phyloP scores from a whole-genome alignment of 2,329 filamentous ascomycete species.

The Botrytis pseudocinerea region DNA sequence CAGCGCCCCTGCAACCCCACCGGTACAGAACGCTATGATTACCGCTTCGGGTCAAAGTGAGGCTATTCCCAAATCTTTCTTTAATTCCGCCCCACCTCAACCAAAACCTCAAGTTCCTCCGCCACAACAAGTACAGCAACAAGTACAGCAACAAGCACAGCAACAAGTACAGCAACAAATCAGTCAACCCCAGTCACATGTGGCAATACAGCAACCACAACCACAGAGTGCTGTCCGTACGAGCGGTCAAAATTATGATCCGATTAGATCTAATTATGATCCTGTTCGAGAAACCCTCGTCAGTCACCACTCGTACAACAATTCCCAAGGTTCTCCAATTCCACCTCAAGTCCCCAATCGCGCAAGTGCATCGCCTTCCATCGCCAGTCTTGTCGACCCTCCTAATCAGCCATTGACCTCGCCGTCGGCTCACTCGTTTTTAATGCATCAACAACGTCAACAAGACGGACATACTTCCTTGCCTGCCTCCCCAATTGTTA shows the following conservation, averaged over 20 bases:
- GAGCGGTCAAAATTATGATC: slow-evolving; percentile 84
- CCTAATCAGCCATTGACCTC: slow-evolving; percentile 44
- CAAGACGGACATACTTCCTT: slow-evolving; percentile 34
- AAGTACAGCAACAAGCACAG: background rate
- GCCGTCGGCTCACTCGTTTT: slow-evolving; percentile 41
- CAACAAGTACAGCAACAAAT: slow-evolving; percentile 12
- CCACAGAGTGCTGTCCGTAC: slow-evolving; percentile 55
- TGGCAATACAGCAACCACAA: slow-evolving; percentile 40
- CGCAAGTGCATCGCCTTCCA: slow-evolving; percentile 87
- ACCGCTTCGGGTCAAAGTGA: slow-evolving; percentile 44
- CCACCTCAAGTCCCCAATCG: slow-evolving; percentile 56
- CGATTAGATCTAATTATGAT: slow-evolving; percentile 74
- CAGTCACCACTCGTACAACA: slow-evolving; percentile 46
- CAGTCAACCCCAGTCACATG: slow-evolving; percentile 25
- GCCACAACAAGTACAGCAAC: slow-evolving; percentile 10
- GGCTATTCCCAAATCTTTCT: slow-evolving; percentile 42
- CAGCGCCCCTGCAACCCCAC: slow-evolving; percentile 26
- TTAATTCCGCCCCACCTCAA: slow-evolving; percentile 29
- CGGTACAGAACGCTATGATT: slow-evolving; percentile 17
- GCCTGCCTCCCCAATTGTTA: slow-evolving; percentile 39
- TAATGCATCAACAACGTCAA: slow-evolving; percentile 38
- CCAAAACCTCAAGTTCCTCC: slow-evolving; percentile 17
- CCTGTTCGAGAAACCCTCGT: slow-evolving; percentile 62
- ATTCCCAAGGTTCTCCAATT: slow-evolving; percentile 50
- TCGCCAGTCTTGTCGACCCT: slow-evolving; percentile 84